Percentiles rank a stretch among this genome's conserved stretches.
Conservation (phyloP, 306 rosid genomes). For the Echinosophora koreensis region DNA sequence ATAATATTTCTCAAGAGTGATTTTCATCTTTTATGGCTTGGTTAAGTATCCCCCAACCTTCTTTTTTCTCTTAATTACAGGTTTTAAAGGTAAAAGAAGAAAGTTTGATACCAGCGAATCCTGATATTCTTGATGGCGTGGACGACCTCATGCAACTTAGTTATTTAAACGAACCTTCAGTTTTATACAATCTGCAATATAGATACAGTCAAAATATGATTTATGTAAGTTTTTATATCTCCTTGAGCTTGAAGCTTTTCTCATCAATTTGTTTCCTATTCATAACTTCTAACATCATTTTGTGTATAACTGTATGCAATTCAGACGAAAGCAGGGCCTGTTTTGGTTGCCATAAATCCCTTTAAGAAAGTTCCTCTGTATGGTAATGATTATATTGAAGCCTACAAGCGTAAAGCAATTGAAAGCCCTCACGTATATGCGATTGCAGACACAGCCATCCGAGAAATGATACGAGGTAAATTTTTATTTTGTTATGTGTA, state of each 20-base stretch:
- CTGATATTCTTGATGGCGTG: not conserved
- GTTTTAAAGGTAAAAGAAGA: not conserved
- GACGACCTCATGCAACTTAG: not conserved
- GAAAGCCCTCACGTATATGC: not conserved
- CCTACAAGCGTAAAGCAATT: not conserved
- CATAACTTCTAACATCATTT: no score
- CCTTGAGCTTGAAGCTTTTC: not conserved
- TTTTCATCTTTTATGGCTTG: not conserved
- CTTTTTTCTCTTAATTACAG: not conserved
- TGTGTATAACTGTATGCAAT: not conserved
- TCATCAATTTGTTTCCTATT: not conserved
- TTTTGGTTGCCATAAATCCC: slow-evolving; percentile 1
- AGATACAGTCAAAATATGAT: not conserved
- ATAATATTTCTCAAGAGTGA: not conserved
- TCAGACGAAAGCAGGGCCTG: not conserved
- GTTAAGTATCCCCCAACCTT: not conserved
- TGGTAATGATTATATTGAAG: not conserved
- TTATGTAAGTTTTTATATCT: not conserved
- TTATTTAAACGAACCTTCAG: not conserved
- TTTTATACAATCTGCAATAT: not conserved
- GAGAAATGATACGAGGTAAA: not conserved
- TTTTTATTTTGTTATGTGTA: not conserved
- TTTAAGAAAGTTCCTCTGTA: not conserved
- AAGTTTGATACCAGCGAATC: not conserved
- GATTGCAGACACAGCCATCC: not conserved